Base-by-base conservation (phyloP, 257 asterid species). In the Capsicum baccatum region DNA sequence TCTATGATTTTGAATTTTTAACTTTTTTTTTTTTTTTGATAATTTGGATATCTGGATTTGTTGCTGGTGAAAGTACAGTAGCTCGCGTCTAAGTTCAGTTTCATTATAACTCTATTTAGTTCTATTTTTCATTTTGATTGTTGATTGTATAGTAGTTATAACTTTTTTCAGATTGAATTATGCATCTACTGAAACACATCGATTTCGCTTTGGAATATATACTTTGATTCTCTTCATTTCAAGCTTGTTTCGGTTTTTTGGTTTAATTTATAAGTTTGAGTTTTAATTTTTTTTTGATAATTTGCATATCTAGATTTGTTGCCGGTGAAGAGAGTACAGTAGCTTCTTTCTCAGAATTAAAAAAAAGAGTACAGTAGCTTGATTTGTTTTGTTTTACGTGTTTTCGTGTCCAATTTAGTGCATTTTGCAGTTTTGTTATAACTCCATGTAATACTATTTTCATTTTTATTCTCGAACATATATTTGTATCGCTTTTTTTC, bases 171-270 rank as follows among this genome's bases (percentile, higher is more conserved):
- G 9, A 71, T 44, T 70, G 79, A 70, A 71, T 71, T 9, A 42
- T 33, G 37, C 79, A 71, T 71, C 79, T 71, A 17, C 79, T 44
- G 35, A 42, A 9, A 70, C 56, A 44, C 57, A 44, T n/a, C 79
- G 79, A 71, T 71, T 71, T 70, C 17, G 16, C 37, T 70, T 21
- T 21, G 56, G 52, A 44, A 19, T 42, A 44, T 17, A 44, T 42
- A 4, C 3, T 59, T 21, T 3, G 39, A 21, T 50, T 19, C 19
- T 74, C 3, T 74, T 33, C 13, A 5, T 76, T 76, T 50, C 13
- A 12, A 12, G 81, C n/a, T 74, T 74, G 62, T 9, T 52, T 8
- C 47, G 21, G 9, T n/a, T 73, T n/a, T 73, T 48, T 50, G 9
- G 21, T 63, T 54, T 63, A 63, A 63, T 63, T 1, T 66, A 33